phyloP scores from a whole-genome alignment of 768 basidiomycete species.

The Amanita pseudoporphyria region DNA sequence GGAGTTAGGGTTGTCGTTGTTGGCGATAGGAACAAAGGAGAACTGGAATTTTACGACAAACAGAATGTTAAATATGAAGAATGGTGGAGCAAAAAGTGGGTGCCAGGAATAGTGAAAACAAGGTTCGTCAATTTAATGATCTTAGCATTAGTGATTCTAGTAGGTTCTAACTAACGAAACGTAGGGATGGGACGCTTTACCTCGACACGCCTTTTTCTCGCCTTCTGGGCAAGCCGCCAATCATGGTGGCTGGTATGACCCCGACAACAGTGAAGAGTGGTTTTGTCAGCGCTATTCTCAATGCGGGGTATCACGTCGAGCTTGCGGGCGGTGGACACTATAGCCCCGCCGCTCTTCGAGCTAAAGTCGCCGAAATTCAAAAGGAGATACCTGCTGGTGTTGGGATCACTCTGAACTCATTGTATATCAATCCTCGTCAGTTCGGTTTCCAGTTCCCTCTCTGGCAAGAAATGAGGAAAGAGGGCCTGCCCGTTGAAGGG shows the following conservation, averaged over 20 bases:
- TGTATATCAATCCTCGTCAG: constrained; percentile 98
- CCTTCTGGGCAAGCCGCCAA: constrained; percentile 89
- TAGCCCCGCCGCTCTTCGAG: constrained; percentile 77
- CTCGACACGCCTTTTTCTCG: constrained; percentile 97
- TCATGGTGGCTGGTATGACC: constrained; percentile 99
- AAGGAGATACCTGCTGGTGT: constrained; percentile 76
- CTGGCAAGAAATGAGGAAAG: constrained; percentile 96
- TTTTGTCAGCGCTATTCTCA: constrained; percentile 87
- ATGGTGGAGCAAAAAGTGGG: constrained; percentile 88
- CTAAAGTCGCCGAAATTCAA: constrained; percentile 92
- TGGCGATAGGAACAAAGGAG: constrained; percentile 86
- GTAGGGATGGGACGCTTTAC: constrained; percentile 85
- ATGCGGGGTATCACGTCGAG: constrained; percentile 94
- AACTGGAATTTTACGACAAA: constrained; percentile 74
- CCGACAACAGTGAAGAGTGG: constrained; percentile 94
- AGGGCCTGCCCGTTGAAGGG: constrained; percentile 95
- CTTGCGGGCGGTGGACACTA: constrained; percentile 98
- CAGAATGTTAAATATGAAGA: constrained; percentile 62
- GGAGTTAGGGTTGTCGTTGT: constrained; percentile 86
- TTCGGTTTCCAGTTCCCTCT: constrained; percentile 95
- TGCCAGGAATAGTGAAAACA: constrained; percentile 80
- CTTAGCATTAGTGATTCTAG: not conserved
- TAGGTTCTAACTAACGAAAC: constrained; percentile 7
- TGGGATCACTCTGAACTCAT: constrained; percentile 87
- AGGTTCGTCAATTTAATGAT: constrained; percentile 54